These are phyloP conservation scores for Kuraishia piskuri DNA, from an alignment of 805 yeast species.

Conservation along the genomic window DNA sequence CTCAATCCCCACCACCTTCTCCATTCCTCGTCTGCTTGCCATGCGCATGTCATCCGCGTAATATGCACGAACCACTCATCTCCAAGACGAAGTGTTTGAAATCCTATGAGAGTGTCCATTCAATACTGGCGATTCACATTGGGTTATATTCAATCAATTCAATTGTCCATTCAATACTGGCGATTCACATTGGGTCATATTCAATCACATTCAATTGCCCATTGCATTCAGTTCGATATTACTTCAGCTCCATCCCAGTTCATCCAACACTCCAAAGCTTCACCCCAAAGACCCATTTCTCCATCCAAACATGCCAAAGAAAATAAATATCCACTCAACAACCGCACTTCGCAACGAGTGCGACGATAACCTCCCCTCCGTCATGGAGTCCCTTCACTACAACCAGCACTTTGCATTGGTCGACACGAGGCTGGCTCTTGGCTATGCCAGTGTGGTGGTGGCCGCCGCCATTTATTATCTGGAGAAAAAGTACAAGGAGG, in stretches of 20 bases:
- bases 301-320: conserved; percentile 5
- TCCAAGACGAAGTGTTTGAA: too few relatives aligned
- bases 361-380: conserved; percentile 37
- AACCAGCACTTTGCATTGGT: conserved; percentile 34
- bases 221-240: not conserved
- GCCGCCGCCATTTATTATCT: conserved; percentile 37
- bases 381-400: conserved; percentile 35
- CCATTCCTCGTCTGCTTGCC: too few relatives aligned
- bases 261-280: not conserved
- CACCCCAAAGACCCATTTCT: not conserved
- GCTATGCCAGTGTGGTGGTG: conserved; percentile 34
- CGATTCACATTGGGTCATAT: too few relatives aligned
- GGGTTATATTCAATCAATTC: too few relatives aligned
- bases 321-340: conserved; percentile 31
- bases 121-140: too few relatives aligned
- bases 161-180: too few relatives aligned
- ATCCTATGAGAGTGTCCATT: too few relatives aligned
- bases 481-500: conserved; percentile 36
- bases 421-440: conserved; percentile 41
- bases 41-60: too few relatives aligned
- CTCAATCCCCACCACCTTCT: too few relatives aligned
- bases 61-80: too few relatives aligned
- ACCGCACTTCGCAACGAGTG: conserved; percentile 37
- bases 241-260: not conserved
- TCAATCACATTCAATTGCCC: too few relatives aligned